A percentile compares a stretch with the other conserved stretches of the same genome.
Conservation (phyloP, 1,284 basidiomycete species). For the Austroboletus novae-zelandiae region DNA sequence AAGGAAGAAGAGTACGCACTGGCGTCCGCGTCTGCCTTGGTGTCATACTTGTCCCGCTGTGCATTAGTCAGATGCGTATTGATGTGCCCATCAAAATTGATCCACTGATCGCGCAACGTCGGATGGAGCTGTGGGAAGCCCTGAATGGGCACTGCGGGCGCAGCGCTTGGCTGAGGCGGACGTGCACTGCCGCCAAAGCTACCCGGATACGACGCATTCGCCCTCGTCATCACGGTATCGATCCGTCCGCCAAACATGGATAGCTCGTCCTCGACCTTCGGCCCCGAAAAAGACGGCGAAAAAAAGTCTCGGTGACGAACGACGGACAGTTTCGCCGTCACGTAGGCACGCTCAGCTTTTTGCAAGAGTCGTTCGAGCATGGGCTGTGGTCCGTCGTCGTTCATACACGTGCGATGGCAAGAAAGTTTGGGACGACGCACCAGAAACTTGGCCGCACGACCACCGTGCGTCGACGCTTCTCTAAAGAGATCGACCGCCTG, state of each 20-base stretch:
- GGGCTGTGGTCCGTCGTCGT: constrained; percentile 44
- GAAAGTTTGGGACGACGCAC: constrained; percentile 41
- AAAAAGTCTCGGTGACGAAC: constrained; percentile 55
- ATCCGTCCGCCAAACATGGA: constrained; percentile 72
- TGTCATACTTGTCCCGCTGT: constrained; percentile 33
- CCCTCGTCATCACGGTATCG: constrained; percentile 52
- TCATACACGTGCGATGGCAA: too few species aligned
- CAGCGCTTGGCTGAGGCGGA: neutral
- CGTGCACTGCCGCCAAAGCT: neutral
- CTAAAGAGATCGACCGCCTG: constrained; percentile 61
- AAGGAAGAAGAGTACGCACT: too few species aligned
- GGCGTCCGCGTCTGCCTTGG: constrained; percentile 32
- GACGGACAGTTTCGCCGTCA: constrained; percentile 43
- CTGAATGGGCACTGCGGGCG: neutral
- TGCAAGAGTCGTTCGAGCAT: constrained; percentile 56
- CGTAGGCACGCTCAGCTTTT: constrained; percentile 56
- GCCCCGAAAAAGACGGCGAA: constrained; percentile 36
- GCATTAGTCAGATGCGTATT: constrained; percentile 53
- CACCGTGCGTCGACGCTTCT: constrained; percentile 55
- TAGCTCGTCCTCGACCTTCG: constrained; percentile 55
- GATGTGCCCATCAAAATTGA: constrained; percentile 56
- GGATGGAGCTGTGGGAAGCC: constrained; percentile 54
- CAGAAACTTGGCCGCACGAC: constrained; percentile 63
- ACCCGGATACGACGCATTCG: constrained; percentile 10
- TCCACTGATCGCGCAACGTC: constrained; percentile 56